These are phyloP conservation scores for Zasmidium citrigriseum DNA, from an alignment of 2,329 filamentous ascomycete species.

Conservation along the genomic window DNA sequence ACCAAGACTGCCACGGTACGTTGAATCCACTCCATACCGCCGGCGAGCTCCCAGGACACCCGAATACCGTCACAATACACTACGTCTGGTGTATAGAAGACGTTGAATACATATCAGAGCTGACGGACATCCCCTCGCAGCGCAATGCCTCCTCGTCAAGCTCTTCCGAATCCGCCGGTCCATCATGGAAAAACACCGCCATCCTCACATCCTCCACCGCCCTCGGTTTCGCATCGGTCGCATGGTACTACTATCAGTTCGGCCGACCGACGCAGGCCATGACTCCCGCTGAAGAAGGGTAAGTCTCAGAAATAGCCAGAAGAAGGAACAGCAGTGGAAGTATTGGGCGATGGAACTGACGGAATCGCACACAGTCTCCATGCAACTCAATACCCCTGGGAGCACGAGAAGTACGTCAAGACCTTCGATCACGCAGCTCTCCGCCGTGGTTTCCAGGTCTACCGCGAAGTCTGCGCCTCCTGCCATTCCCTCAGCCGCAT, in stretches of 20 bases:
- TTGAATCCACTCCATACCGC: slow-evolving; percentile 12
- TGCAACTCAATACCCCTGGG: slow-evolving; percentile 90
- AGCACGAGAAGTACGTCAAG: slow-evolving; percentile 87
- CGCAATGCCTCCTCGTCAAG: slow-evolving; percentile 70
- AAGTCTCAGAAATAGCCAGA: slow-evolving; percentile 46
- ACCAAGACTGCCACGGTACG: slow-evolving; percentile 49
- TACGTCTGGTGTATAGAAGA: not conserved
- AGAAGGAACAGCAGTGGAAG: not conserved
- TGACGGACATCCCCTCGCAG: slow-evolving; percentile 33
- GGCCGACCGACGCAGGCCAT: slow-evolving; percentile 83
- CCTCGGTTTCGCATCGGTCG: slow-evolving; percentile 82
- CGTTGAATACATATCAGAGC: slow-evolving; percentile 15
- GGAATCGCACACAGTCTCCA: slow-evolving; percentile 68
- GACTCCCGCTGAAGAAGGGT: slow-evolving; percentile 98
- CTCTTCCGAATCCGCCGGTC: slow-evolving; percentile 64
- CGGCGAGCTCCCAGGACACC: slow-evolving; percentile 1
- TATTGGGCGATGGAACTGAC: slow-evolving; percentile 4
- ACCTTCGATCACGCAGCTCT: slow-evolving; percentile 98
- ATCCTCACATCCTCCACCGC: slow-evolving; percentile 84
- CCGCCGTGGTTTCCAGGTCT: slow-evolving; percentile 98
- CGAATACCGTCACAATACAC: not conserved
- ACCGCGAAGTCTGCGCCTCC: slow-evolving; percentile 95
- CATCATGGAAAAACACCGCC: slow-evolving; percentile 75
- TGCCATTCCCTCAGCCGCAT: slow-evolving; percentile 96
- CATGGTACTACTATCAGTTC: slow-evolving; percentile 97